Conservation (phyloP, 2,329 filamentous ascomycete genomes). For the Fusarium camptoceras region DNA sequence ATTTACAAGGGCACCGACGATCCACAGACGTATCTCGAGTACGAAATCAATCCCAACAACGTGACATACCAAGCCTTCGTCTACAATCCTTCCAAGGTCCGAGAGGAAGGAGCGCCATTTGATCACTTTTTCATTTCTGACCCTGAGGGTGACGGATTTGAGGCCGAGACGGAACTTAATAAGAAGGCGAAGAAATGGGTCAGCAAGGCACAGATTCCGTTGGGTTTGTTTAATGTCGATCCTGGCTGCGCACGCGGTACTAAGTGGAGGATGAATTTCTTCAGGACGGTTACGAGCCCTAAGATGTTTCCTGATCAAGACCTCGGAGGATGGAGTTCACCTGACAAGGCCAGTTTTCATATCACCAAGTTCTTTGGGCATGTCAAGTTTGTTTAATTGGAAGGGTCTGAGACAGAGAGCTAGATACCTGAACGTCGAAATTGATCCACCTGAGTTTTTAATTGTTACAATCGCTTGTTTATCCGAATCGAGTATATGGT, state of each 20-base stretch:
- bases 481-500: background rate
- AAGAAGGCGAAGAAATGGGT: conserved; percentile 53
- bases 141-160: conserved; percentile 56
- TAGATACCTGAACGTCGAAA: background rate
- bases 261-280: conserved; percentile 65
- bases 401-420: too few relatives aligned
- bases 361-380: conserved; percentile 60
- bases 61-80: conserved; percentile 64
- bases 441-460: background rate
- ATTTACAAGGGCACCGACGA: conserved; percentile 59
- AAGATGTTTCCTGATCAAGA: conserved; percentile 58
- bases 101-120: conserved; percentile 55
- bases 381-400: conserved; percentile 52
- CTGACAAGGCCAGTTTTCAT: conserved; percentile 61
- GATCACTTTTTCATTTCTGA: conserved; percentile 57
- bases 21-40: conserved; percentile 63
- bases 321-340: conserved; percentile 60
- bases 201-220: conserved; percentile 56
- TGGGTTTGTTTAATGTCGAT: conserved; percentile 64
- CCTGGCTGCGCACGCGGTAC: conserved; percentile 56
- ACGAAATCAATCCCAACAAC: conserved; percentile 64
- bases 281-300: conserved; percentile 59
- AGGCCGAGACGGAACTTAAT: conserved; percentile 55
- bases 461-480: background rate
- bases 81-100: conserved; percentile 62